A percentile compares a stretch with the other conserved stretches of the same genome.
Conservation (phyloP, 164 flowering plant genomes). For the Saururus chinensis region DNA sequence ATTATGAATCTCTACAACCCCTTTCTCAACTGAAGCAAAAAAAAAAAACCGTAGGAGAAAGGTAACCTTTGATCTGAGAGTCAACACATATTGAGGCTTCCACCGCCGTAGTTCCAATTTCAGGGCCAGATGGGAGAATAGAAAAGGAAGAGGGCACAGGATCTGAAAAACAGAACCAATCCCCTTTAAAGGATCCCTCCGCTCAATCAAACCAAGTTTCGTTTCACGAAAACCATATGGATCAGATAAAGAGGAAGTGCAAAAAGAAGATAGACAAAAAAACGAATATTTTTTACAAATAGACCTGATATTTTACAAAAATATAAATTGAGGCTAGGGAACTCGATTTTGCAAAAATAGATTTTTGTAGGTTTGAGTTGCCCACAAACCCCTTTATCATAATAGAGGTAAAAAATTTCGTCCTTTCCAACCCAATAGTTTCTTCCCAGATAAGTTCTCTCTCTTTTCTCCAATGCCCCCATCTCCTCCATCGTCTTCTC, state of each 20-base stretch:
- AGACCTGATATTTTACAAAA: no score
- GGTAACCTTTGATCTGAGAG: constrained; percentile 43
- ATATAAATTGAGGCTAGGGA: no score
- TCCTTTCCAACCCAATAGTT: no score
- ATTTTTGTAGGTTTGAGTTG: no score
- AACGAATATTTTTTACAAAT: no score
- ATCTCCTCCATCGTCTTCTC: no score
- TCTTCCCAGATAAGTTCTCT: no score
- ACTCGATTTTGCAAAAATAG: no score
- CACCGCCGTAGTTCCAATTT: constrained; percentile 11
- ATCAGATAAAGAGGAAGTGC: constrained; percentile 59
- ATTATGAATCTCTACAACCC: constrained; percentile 36
- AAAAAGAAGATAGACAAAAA: constrained; percentile 15
- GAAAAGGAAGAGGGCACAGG: constrained; percentile 17
- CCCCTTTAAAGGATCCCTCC: not conserved
- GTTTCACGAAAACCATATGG: constrained; percentile 67
- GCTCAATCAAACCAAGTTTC: constrained; percentile 18
- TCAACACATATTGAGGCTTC: constrained; percentile 21
- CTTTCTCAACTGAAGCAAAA: constrained; percentile 13
- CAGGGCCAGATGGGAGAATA: constrained; percentile 4
- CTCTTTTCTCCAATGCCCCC: no score
- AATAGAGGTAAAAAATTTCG: no score
- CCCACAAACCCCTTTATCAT: no score
- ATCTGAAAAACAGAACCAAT: constrained; percentile 19
- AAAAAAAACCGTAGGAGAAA: constrained; percentile 31